Evolutionary conservation across 2,329 filamentous ascomycete genomes (phyloP).

Genomic region (Hawksworthiomyces lignivorus): DNA sequence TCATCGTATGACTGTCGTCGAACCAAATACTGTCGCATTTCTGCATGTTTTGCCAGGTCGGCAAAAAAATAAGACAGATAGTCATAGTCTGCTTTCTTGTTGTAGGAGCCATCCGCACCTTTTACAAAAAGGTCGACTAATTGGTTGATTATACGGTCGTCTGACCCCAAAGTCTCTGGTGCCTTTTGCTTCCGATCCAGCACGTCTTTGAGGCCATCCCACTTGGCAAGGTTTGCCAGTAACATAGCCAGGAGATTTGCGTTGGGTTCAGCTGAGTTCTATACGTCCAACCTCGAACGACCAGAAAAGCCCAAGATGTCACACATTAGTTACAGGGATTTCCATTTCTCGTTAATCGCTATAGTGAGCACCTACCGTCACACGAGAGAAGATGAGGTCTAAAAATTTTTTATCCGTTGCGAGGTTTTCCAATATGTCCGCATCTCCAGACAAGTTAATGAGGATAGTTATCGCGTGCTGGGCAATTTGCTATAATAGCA

Average conservation of each 20-base stretch:
- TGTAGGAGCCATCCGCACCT: slow-evolving; percentile 73
- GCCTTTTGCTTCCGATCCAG: slow-evolving; percentile 59
- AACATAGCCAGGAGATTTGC: slow-evolving; percentile 86
- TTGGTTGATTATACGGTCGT: slow-evolving; percentile 74
- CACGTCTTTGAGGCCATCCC: slow-evolving; percentile 61
- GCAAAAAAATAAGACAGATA: slow-evolving; percentile 93
- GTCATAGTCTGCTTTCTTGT: slow-evolving; percentile 79
- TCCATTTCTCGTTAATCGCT: no score
- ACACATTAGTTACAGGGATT: no score
- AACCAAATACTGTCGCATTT: slow-evolving; percentile 69
- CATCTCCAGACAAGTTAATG: slow-evolving; percentile 74
- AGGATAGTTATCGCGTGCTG: slow-evolving; percentile 88
- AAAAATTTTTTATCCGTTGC: slow-evolving; percentile 76
- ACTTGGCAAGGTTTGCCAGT: slow-evolving; percentile 84
- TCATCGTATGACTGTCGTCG: slow-evolving; percentile 67
- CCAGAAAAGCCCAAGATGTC: neutral
- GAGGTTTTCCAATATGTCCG: slow-evolving; percentile 64
- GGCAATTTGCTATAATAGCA: slow-evolving; percentile 92
- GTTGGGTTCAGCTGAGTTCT: slow-evolving; percentile 64
- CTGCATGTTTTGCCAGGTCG: slow-evolving; percentile 75
- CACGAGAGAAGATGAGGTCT: slow-evolving; percentile 60
- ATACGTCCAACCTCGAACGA: neutral
- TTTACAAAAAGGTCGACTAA: slow-evolving; percentile 95
- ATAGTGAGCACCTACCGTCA: slow-evolving; percentile 54
- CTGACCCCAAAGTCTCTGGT: slow-evolving; percentile 63